phyloP scores from a whole-genome alignment of 768 basidiomycete genomes.

The Termitomyces sp. region DNA sequence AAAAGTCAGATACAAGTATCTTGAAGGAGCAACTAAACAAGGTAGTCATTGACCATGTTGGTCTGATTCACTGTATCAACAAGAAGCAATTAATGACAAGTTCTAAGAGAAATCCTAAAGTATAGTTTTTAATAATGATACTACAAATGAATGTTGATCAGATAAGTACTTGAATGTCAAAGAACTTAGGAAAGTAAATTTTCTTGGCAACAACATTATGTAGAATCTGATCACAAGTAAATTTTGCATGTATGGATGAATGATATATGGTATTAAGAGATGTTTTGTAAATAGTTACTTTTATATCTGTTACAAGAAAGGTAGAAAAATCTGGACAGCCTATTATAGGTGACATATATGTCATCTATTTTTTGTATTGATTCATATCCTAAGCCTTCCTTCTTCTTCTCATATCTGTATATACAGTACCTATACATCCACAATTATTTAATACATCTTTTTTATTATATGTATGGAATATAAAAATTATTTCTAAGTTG shows the following conservation, averaged over 20 bases:
- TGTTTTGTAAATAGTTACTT: conserved; percentile 33
- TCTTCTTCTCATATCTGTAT: too few species aligned
- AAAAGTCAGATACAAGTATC: conserved; percentile 28
- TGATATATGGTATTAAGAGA: conserved; percentile 52
- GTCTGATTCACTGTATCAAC: conserved; percentile 50
- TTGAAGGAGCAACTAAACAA: conserved; percentile 17
- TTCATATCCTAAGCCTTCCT: too few species aligned
- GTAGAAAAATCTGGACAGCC: conserved; percentile 50
- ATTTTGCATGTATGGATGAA: conserved; percentile 22
- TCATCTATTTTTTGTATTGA: too few species aligned
- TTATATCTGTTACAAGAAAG: conserved; percentile 22
- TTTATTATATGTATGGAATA: too few species aligned
- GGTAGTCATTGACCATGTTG: conserved; percentile 27
- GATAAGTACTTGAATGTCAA: conserved; percentile 39
- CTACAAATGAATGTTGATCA: conserved; percentile 41
- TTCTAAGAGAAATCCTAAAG: conserved; percentile 29
- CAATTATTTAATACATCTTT: too few species aligned
- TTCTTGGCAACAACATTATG: conserved; percentile 35
- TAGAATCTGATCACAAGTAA: conserved; percentile 34
- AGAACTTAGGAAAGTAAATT: conserved; percentile 45
- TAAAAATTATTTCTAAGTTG: too few species aligned
- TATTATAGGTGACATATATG: conserved; percentile 46
- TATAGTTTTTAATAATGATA: conserved; percentile 18
- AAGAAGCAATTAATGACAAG: conserved; percentile 42
- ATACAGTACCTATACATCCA: too few species aligned